Evolutionary conservation across 768 basidiomycete genomes (phyloP).

Genomic region (Tephrocybe sp.): DNA sequence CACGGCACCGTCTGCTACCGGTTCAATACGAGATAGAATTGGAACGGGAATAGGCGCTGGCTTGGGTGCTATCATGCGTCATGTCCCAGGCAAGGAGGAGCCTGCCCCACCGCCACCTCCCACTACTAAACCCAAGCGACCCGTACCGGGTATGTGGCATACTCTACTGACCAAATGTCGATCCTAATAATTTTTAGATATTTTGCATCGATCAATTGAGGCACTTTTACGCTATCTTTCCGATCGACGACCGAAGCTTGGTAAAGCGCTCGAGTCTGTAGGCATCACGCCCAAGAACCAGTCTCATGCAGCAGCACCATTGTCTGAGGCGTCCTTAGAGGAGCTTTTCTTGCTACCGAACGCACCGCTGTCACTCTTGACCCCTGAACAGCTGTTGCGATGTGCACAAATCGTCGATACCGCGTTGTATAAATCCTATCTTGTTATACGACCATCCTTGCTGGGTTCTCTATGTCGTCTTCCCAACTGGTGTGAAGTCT

Average conservation of each 20-base stretch:
- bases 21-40: constrained; percentile 48
- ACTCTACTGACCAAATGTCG: neutral
- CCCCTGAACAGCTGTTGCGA: constrained; percentile 80
- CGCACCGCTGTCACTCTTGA: constrained; percentile 64
- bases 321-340: constrained; percentile 69
- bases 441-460: constrained; percentile 76
- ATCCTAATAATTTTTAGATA: constrained; percentile 36
- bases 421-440: constrained; percentile 89
- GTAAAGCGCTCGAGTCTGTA: constrained; percentile 69
- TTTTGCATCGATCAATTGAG: constrained; percentile 74
- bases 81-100: constrained; percentile 51
- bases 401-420: constrained; percentile 95
- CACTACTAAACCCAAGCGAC: constrained; percentile 27
- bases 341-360: constrained; percentile 82
- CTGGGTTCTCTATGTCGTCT: constrained; percentile 86
- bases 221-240: constrained; percentile 84
- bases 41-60: constrained; percentile 38
- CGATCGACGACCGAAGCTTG: constrained; percentile 85
- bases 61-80: constrained; percentile 50
- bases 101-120: constrained; percentile 61
- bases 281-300: constrained; percentile 64
- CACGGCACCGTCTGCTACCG: constrained; percentile 31
- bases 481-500: constrained; percentile 97
- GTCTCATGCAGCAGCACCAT: constrained; percentile 61
- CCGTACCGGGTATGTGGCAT: constrained; percentile 27